Base-by-base conservation (phyloP, 805 yeast species). In the Barnettozyma populi region DNA sequence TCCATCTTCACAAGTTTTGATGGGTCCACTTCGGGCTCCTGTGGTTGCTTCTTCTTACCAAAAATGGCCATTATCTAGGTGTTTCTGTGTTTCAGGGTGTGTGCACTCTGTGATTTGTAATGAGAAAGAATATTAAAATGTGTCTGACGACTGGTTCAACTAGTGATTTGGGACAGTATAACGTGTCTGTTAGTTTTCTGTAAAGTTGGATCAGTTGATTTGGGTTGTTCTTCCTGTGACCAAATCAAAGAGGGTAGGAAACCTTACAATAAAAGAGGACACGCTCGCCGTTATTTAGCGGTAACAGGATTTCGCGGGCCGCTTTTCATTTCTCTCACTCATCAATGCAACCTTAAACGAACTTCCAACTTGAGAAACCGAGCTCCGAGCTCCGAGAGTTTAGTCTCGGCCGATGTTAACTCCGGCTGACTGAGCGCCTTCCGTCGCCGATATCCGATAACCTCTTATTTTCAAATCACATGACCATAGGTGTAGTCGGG, bases 1-100 rank as follows among this genome's bases (percentile, higher is more conserved):
- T 57, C 56, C 3, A 62, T 49, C 47, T 64, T 57, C 34, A 72
- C 39, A 7, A 61, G 46, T 35, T 52, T 63, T 29, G 63, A 52
- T 31, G 65, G 52, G 37, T 66, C 64, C 8, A 59, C 57, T 20
- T 60, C 51, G 7, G 52, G 52, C 2, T 41, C 38, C 36, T 52
- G 50, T 38, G 31, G 16, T 18, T 57, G 50, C 44, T 54, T 52
- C 44, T 57, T 57, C 57, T 64, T 61, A 25, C 63, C 53, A 39
- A 61, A 61, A 35, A 61, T 14, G 19, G 54, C 63, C 65, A 61
- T 60, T 11, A 13, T 43, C 39, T 36, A 34, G n/a, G 36, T 32
- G 9, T 34, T 16, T 35, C 2, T 29, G 35, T 40, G 18, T 24
- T 29, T 29, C 16, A 14, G 32, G 16, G 32, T 29, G 32, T 29